A percentile compares a stretch with the other conserved stretches of the same genome.
phyloP scores from a whole-genome alignment of 495 filamentous ascomycete species.

The Penicillium antarcticum region DNA sequence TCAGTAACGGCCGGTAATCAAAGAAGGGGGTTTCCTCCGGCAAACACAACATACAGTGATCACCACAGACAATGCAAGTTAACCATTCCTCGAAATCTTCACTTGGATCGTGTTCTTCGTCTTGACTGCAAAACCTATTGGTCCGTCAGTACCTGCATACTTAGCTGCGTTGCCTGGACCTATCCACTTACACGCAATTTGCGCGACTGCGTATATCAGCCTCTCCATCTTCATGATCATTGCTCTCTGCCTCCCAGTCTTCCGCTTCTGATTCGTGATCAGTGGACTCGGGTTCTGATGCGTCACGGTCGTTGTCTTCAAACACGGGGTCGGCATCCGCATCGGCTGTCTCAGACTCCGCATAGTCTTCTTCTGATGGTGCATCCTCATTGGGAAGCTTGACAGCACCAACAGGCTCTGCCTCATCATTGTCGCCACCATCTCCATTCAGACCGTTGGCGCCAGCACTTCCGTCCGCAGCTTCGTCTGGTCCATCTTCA shows the following conservation, averaged over 20 bases:
- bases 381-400: conserved; percentile 59
- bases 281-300: conserved; percentile 52
- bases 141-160: conserved; percentile 17
- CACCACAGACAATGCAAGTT: conserved; percentile 74
- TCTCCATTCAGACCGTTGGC: conserved; percentile 30
- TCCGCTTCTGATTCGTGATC: conserved; percentile 66
- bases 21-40: conserved; percentile 23
- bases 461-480: conserved; percentile 26
- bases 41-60: conserved; percentile 71
- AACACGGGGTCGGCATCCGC: conserved; percentile 45
- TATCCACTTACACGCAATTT: conserved; percentile 62
- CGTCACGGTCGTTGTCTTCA: conserved; percentile 40
- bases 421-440: conserved; percentile 44
- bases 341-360: conserved; percentile 32
- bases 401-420: conserved; percentile 71
- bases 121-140: conserved; percentile 68
- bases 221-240: conserved; percentile 62
- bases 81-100: conserved; percentile 87
- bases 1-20: conserved; percentile 31
- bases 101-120: conserved; percentile 82
- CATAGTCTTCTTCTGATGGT: conserved; percentile 41
- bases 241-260: conserved; percentile 63
- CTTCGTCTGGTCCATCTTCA: conserved; percentile 33
- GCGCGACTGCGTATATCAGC: conserved; percentile 58
- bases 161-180: conserved; percentile 6